phyloP scores from a whole-genome alignment of 352 stramenopile genomes.

The Aphanomyces cochlioides region DNA sequence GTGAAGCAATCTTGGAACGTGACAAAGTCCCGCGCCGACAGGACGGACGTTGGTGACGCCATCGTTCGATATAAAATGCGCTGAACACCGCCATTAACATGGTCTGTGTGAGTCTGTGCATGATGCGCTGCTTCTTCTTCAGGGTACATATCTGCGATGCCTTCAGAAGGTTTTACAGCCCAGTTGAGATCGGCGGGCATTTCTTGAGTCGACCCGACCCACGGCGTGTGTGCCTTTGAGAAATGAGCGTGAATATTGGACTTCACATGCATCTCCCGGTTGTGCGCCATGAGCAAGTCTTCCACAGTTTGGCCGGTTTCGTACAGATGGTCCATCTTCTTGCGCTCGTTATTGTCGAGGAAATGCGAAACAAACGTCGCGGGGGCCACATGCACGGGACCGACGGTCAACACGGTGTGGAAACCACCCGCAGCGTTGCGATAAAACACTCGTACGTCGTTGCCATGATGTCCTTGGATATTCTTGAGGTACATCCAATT shows the following conservation, averaged over 20 bases:
- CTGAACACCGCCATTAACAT: conserved; percentile 11
- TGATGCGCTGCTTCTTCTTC: background rate
- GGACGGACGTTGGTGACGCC: conserved; percentile 4
- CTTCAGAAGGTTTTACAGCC: conserved; percentile 2
- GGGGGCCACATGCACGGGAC: conserved; percentile 10
- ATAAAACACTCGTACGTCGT: conserved; percentile 23
- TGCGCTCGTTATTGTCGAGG: conserved; percentile 12
- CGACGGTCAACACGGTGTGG: conserved; percentile 21
- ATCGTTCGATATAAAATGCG: conserved; percentile 25
- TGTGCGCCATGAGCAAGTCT: conserved; percentile 24
- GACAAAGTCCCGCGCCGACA: conserved; percentile 23
- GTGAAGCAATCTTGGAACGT: conserved; percentile 27
- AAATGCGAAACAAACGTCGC: conserved; percentile 23
- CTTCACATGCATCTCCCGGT: conserved; percentile 4
- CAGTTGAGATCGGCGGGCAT: conserved; percentile 16
- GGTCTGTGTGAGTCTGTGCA: background rate
- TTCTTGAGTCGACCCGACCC: background rate
- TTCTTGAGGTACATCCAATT: conserved; percentile 30
- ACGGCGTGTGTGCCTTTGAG: conserved; percentile 9
- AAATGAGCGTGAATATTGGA: conserved; percentile 15
- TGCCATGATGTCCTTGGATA: conserved; percentile 22
- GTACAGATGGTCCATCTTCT: conserved; percentile 23
- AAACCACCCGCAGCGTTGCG: conserved; percentile 4
- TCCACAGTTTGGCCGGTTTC: conserved; percentile 18
- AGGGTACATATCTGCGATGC: conserved; percentile 12